Conservation (phyloP, 2,329 filamentous ascomycete genomes). For the Elsinoe batatas region DNA sequence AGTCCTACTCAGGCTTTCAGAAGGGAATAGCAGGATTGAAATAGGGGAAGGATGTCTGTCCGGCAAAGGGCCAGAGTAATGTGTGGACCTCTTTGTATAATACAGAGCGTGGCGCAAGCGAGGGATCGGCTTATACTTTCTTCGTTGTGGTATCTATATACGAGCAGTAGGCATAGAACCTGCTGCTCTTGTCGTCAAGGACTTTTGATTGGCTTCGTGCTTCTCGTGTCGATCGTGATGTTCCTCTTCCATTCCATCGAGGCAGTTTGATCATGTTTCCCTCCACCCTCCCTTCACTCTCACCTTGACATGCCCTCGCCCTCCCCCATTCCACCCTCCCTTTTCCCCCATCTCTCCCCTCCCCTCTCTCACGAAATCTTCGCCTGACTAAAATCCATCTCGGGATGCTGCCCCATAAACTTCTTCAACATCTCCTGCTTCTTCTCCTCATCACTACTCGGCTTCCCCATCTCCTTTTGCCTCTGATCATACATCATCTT, state of each 20-base stretch:
- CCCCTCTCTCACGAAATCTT: constrained; percentile 37
- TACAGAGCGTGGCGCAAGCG: constrained; percentile 7
- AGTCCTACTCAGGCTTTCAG: neutral
- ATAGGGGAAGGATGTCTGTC: neutral
- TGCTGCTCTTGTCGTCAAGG: neutral
- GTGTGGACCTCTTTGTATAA: neutral
- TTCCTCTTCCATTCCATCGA: neutral
- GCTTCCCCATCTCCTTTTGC: constrained; percentile 86
- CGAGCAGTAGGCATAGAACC: neutral
- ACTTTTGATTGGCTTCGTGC: neutral
- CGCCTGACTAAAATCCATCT: constrained; percentile 60
- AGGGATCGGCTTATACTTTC: neutral
- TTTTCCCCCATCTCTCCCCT: neutral
- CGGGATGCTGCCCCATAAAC: constrained; percentile 73
- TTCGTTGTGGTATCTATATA: neutral
- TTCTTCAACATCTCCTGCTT: constrained; percentile 79
- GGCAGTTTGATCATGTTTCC: neutral
- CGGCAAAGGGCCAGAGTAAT: neutral
- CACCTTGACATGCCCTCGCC: neutral
- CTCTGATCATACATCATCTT: constrained; percentile 99
- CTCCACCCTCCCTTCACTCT: neutral
- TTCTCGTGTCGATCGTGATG: neutral
- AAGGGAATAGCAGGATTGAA: constrained; percentile 1
- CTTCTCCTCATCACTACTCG: constrained; percentile 88
- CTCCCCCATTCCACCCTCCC: no score